Percentiles rank a stretch among this genome's conserved stretches.
phyloP scores from a whole-genome alignment of 192 early-diverging fungal genomes.

The Podila minutissima region DNA sequence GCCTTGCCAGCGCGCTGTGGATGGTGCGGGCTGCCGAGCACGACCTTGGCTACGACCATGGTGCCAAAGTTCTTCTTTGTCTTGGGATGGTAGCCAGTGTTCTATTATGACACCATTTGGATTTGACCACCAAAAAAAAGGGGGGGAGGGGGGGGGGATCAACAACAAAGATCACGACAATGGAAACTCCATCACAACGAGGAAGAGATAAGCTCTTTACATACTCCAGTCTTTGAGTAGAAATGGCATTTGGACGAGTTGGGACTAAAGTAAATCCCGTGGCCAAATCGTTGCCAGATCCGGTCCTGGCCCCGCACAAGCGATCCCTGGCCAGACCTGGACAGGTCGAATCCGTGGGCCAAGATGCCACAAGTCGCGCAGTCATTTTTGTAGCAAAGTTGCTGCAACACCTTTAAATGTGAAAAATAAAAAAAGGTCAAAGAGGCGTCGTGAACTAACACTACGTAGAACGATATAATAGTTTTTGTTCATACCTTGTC shows the following conservation, averaged over 20 bases:
- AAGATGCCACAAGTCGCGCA: conserved; percentile 6
- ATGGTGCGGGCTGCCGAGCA: not conserved
- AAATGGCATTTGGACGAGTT: conserved; percentile 7
- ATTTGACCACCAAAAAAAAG: too few relatives aligned
- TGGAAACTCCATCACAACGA: too few relatives aligned
- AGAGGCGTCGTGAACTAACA: too few relatives aligned
- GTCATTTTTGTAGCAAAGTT: not conserved
- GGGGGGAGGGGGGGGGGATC: too few relatives aligned
- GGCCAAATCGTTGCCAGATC: not conserved
- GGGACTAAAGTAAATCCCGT: conserved; percentile 7
- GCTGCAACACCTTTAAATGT: not conserved
- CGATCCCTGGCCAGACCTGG: conserved; percentile 1
- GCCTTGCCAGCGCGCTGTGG: not conserved
- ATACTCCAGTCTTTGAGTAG: not conserved
- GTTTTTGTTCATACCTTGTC: not conserved
- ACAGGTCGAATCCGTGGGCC: not conserved
- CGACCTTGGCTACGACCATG: not conserved
- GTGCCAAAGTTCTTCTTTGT: not conserved
- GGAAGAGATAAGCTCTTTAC: too few relatives aligned
- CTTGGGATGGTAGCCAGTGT: not conserved
- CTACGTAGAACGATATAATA: too few relatives aligned
- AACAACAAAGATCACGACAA: too few relatives aligned
- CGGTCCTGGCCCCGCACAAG: not conserved
- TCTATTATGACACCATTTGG: too few relatives aligned
- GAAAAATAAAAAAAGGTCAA: not conserved